Evolutionary conservation across 805 yeast species (phyloP).

Genomic region (Clavispora santaluciae): DNA sequence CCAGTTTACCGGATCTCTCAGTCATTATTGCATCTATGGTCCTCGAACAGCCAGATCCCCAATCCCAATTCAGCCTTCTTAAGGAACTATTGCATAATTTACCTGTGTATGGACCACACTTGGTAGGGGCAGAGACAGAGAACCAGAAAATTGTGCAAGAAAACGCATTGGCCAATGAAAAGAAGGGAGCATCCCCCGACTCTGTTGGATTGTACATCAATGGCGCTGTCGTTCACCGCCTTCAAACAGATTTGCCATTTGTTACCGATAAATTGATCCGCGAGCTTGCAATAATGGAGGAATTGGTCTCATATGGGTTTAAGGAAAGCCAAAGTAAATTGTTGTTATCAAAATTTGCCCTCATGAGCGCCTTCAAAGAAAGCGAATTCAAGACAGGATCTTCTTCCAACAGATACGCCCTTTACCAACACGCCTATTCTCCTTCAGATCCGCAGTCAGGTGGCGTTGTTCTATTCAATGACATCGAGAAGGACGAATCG

Average conservation of each 20-base stretch:
- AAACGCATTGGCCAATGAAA: constrained; percentile 26
- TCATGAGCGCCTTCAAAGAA: constrained; percentile 36
- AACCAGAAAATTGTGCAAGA: constrained; percentile 10
- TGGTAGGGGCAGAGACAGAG: constrained; percentile 2
- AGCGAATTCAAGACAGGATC: constrained; percentile 32
- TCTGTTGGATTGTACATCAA: constrained; percentile 58
- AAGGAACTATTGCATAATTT: constrained; percentile 6
- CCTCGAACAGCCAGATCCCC: constrained; percentile 1
- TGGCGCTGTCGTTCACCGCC: constrained; percentile 55
- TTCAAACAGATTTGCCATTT: constrained; percentile 40
- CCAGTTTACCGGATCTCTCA: constrained; percentile 2
- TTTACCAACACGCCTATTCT: constrained; percentile 24
- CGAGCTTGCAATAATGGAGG: constrained; percentile 21
- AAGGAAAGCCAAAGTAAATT: constrained; percentile 27
- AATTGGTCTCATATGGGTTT: constrained; percentile 27
- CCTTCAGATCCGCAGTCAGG: constrained; percentile 16
- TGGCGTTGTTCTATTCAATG: constrained; percentile 68
- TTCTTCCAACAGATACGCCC: constrained; percentile 29
- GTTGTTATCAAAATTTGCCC: constrained; percentile 33
- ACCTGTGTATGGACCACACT: constrained; percentile 11
- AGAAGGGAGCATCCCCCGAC: constrained; percentile 34
- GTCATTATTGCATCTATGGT: constrained; percentile 6
- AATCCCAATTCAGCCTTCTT: constrained; percentile 2
- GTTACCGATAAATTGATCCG: constrained; percentile 35
- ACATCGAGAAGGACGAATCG: constrained; percentile 58